Percentiles rank a stretch among this genome's conserved stretches.
These are phyloP conservation scores for Sclerotinia minor DNA, from an alignment of 2,329 filamentous ascomycete species.

Conservation along the genomic window DNA sequence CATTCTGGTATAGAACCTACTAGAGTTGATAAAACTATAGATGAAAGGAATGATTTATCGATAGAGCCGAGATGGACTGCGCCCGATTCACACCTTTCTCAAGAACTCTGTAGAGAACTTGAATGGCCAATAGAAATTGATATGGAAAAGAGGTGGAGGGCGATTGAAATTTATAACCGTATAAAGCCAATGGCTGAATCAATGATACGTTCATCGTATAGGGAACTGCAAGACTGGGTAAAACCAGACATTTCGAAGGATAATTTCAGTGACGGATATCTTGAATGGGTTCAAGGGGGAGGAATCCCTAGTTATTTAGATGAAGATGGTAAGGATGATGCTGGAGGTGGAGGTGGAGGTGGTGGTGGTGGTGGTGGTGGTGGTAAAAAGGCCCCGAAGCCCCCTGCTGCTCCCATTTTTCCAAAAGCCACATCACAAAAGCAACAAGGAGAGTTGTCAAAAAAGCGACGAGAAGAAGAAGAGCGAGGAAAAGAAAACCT, in stretches of 20 bases:
- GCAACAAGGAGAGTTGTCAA: neutral
- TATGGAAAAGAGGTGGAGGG: neutral
- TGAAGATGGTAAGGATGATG: neutral
- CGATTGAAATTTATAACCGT: neutral
- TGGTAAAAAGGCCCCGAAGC: neutral
- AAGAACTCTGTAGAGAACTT: neutral
- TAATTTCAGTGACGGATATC: neutral
- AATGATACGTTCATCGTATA: constrained; percentile 7
- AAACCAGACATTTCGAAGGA: neutral
- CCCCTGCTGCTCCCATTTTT: too few relatives aligned
- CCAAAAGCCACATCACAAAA: neutral
- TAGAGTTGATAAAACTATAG: neutral
- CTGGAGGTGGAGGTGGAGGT: neutral
- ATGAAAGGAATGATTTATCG: neutral
- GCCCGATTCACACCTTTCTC: constrained; percentile 8
- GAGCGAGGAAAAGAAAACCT: neutral
- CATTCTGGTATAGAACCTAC: neutral
- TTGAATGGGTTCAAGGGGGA: neutral
- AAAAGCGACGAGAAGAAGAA: neutral
- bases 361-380: neutral
- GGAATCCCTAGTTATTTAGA: neutral
- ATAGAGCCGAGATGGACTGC: neutral
- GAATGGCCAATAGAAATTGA: constrained; percentile 8
- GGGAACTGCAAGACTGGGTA: neutral
- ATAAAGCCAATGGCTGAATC: neutral